A percentile compares a stretch with the other conserved stretches of the same genome.
These are phyloP conservation scores for Porogramme epimiltina DNA, from an alignment of 1,284 basidiomycete species.

Conservation along the genomic window DNA sequence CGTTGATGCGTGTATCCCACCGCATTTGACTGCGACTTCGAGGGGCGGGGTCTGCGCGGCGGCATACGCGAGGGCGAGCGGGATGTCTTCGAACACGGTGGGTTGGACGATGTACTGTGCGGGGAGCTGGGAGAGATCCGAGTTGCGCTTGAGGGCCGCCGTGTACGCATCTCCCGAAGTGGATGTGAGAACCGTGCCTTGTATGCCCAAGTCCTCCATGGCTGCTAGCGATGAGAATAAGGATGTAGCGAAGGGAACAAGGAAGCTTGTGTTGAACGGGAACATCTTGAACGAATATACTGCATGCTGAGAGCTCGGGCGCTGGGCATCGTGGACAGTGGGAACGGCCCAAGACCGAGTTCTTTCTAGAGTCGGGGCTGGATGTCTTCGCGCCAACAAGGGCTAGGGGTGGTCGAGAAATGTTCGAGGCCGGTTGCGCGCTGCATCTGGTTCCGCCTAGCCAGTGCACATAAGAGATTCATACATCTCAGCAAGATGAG, in stretches of 20 bases:
- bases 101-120: conserved; percentile 26
- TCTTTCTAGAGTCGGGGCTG: background rate
- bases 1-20: conserved; percentile 28
- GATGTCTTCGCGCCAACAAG: background rate
- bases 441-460: no score
- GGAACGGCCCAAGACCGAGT: background rate
- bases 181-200: conserved; percentile 14
- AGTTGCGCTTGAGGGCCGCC: conserved; percentile 22
- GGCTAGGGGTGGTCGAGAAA: no score
- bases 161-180: conserved; percentile 17
- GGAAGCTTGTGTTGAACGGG: background rate
- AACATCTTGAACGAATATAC: background rate
- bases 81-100: conserved; percentile 20
- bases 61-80: conserved; percentile 22
- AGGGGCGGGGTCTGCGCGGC: conserved; percentile 18
- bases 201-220: conserved; percentile 11
- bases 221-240: background rate
- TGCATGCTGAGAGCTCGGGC: background rate
- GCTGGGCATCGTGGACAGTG: background rate
- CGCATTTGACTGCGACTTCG: conserved; percentile 29
- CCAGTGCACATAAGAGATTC: no score
- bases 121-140: conserved; percentile 25
- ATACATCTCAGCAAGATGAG: no score
- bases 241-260: background rate
- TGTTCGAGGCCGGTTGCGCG: no score